Evolutionary conservation across 2,329 filamentous ascomycete species (phyloP), one percentile per base, ranked within the genome.

Genomic region (Sporothrix euskadiensis): DNA sequence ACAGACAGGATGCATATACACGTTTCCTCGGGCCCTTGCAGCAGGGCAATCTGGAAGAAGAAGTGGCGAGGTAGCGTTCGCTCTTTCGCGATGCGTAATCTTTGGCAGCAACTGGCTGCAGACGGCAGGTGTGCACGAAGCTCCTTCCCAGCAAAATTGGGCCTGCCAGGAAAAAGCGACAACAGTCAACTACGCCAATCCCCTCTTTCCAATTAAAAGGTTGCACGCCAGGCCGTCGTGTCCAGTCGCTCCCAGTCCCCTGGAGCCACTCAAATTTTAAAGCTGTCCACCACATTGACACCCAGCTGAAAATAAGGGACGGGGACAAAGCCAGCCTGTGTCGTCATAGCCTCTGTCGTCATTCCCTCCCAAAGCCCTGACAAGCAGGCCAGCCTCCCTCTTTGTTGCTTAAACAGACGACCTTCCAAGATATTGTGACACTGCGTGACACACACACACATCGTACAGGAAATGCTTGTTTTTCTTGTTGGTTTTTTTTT

Each of bases 311-410:
- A 35, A 61, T 54, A 61, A 61, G 7, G 57, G 57, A 35, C 57
- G n/a, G 7, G 30, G 57, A 35, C 57, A 61, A 54, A 26, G 52
- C 19, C 32, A 22, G 32, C 35, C 35, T 14, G 59, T 65, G 59
- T 44, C 59, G 59, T 65, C 59, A 65, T 65, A 65, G 59, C 35
- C 35, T 44, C n/a, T 65, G 35, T 26, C 59, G 59, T 65, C 59
- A 65, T 44, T 12, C 30, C 19, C n/a, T 14, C 19, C 44, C 14
- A 49, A 16, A 49, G 10, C 14, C 10, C 41, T 26, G 26, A 26
- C 26, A 26, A 26, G 5, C 35, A 49, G 3, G 9, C 59, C 59
- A 44, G 19, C 59, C 35, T 26, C 59, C 39, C 19, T 26, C 61
- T 66, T 47, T 47, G 39, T 47, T 41, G 57, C 7, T 30, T 9